phyloP scores from a whole-genome alignment of 2,329 filamentous ascomycete species.

The Byssothecium circinans region DNA sequence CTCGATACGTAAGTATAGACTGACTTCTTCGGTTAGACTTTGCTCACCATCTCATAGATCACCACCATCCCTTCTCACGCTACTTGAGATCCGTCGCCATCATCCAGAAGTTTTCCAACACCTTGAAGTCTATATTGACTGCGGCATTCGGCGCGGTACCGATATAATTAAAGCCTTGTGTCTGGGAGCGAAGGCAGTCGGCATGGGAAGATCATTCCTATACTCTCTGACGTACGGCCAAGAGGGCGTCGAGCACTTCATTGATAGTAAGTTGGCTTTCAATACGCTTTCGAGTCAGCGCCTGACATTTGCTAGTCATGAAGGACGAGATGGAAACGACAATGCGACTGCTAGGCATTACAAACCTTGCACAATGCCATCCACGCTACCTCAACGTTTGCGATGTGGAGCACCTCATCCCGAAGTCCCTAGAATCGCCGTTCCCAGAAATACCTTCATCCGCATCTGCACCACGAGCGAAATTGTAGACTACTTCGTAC shows the following conservation, averaged over 20 bases:
- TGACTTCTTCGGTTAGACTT: neutral
- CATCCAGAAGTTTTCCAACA: conserved; percentile 62
- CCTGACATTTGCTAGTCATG: conserved; percentile 8
- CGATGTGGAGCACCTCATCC: conserved; percentile 24
- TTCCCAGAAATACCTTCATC: conserved; percentile 10
- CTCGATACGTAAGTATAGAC: conserved; percentile 38
- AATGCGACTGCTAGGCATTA: conserved; percentile 65
- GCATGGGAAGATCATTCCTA: conserved; percentile 63
- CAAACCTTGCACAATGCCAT: conserved; percentile 59
- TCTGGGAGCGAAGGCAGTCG: conserved; percentile 64
- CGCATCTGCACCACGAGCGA: neutral
- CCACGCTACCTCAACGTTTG: conserved; percentile 58
- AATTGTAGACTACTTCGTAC: conserved; percentile 16
- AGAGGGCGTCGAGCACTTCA: conserved; percentile 48
- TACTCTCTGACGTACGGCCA: conserved; percentile 64
- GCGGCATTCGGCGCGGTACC: conserved; percentile 65
- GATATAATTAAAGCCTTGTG: conserved; percentile 70
- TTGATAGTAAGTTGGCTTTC: conserved; percentile 12
- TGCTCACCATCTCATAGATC: conserved; percentile 22
- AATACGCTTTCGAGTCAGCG: neutral
- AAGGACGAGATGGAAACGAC: conserved; percentile 34
- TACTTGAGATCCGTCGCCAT: conserved; percentile 65
- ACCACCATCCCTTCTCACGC: conserved; percentile 58
- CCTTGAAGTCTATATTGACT: conserved; percentile 66
- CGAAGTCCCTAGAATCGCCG: conserved; percentile 9